Evolutionary conservation across 2,329 filamentous ascomycete genomes (phyloP), one percentile per base, ranked within the genome.

Genomic region (Coniochaeta sp.): DNA sequence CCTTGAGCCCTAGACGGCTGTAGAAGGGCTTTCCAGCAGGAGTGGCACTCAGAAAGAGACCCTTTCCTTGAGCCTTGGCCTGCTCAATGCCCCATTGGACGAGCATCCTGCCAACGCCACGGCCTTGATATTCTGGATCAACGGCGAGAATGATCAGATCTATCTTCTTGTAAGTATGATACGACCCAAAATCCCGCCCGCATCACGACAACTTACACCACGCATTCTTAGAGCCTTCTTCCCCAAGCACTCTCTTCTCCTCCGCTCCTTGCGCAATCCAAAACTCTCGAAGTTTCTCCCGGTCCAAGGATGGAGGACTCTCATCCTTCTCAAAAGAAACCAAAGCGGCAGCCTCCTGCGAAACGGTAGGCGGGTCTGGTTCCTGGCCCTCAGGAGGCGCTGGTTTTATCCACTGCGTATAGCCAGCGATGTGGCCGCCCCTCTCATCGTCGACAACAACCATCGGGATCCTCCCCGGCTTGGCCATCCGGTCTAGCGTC

Each of bases 11-110:
- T 7, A 59, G 8, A 36, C 33, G 40, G 5, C 9, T 24, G 57
- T 59, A 59, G 14, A 59, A 47, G 9, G 57, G 57, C 28, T 34
- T 47, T 2, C 57, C 57, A 50, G 57, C 43, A 34, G 57, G 57
- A 6, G 57, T 59, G 3, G 57, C 40, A 36, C 40, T 36, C 38
- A 59, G 31, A 40, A 19, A 59, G 16, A 44, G 28, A 8, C 40
- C 31, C 33, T 50, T 44, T 16, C 57, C 38, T 36, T 59, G 6
- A 50, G 38, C 28, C 26, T 44, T 47, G 16, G 57, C 57, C 22
- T 50, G 8, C 9, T 47, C 40, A n/a, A 59, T 34, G 9, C 57
- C 57, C 57, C 57, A 59, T 17, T 28, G n/a, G 1, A 50, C 57
- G 24, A 59, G 57, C 43, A 59, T 59, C 43, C n/a, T 47, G 1